Conservation (phyloP, 2,329 filamentous ascomycete genomes). For the Lachnellula occidentalis region DNA sequence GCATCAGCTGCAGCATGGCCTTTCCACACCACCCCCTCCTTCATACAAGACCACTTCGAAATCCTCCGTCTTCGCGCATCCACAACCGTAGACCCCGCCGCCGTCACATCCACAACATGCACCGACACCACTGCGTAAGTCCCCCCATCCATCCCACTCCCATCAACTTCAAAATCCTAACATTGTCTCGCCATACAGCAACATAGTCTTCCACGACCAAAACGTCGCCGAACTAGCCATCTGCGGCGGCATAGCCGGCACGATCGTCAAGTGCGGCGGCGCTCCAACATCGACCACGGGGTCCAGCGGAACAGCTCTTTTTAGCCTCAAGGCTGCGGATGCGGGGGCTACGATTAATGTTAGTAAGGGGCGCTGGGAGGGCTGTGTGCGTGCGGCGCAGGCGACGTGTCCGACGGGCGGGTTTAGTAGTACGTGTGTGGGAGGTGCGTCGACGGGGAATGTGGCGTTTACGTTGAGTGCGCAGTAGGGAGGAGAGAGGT, state of each 20-base stretch:
- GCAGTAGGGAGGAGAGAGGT: not conserved
- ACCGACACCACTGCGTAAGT: constrained; percentile 26
- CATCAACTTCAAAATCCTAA: not conserved
- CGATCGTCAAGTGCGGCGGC: constrained; percentile 42
- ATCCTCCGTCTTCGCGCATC: constrained; percentile 22
- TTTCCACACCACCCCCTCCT: not conserved
- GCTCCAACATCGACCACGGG: constrained; percentile 40
- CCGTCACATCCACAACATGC: constrained; percentile 32
- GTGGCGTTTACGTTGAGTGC: constrained; percentile 19
- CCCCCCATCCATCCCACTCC: not conserved
- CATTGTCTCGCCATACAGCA: constrained; percentile 3
- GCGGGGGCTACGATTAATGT: constrained; percentile 46
- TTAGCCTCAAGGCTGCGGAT: constrained; percentile 39
- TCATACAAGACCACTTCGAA: constrained; percentile 21
- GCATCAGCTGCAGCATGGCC: constrained; percentile 4
- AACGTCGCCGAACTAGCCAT: constrained; percentile 44
- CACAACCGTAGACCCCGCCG: constrained; percentile 25
- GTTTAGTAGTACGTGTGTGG: constrained; percentile 24
- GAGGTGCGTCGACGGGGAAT: constrained; percentile 22
- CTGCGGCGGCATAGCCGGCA: constrained; percentile 44
- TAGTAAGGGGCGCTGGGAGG: constrained; percentile 47
- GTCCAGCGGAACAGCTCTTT: constrained; percentile 42
- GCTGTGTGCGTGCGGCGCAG: constrained; percentile 46
- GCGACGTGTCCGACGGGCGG: constrained; percentile 20
- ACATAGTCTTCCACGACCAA: constrained; percentile 37